Evolutionary conservation across 148 eudicot genomes (phyloP).

Genomic region (Rhododendron henanense): DNA sequence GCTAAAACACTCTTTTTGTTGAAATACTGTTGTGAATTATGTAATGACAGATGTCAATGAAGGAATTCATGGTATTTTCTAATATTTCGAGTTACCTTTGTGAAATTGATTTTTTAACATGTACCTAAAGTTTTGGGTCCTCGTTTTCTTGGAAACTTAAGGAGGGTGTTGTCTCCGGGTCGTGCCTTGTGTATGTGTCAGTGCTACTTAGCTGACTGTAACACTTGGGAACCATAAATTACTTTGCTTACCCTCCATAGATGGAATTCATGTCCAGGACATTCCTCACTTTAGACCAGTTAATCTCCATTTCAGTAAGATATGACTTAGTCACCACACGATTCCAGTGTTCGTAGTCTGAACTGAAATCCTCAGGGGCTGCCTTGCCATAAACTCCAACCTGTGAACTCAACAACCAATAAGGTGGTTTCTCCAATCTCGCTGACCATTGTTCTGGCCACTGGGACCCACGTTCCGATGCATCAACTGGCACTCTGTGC

Average conservation of each 20-base stretch:
- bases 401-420: slow-evolving; percentile 53
- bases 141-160: background rate
- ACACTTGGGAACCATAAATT: background rate
- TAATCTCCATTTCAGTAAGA: slow-evolving; percentile 44
- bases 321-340: slow-evolving; percentile 52
- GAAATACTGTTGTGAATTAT: background rate
- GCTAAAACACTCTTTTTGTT: background rate
- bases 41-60: background rate
- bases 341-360: slow-evolving; percentile 57
- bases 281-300: slow-evolving; percentile 60
- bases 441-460: slow-evolving; percentile 63
- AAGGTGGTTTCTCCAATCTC: slow-evolving; percentile 44
- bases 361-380: slow-evolving; percentile 54
- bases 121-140: background rate
- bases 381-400: slow-evolving; percentile 62
- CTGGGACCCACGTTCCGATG: slow-evolving; percentile 44
- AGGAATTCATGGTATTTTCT: background rate
- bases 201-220: background rate
- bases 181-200: background rate
- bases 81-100: background rate
- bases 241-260: slow-evolving; percentile 63
- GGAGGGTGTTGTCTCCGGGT: background rate
- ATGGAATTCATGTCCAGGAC: slow-evolving; percentile 70
- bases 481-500: slow-evolving; percentile 48
- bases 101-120: background rate